A percentile compares a stretch with the other conserved stretches of the same genome.
These are phyloP conservation scores for Ichthyophthirius multifiliis DNA, from an alignment of 169 alveolate genomes.

Conservation along the genomic window DNA sequence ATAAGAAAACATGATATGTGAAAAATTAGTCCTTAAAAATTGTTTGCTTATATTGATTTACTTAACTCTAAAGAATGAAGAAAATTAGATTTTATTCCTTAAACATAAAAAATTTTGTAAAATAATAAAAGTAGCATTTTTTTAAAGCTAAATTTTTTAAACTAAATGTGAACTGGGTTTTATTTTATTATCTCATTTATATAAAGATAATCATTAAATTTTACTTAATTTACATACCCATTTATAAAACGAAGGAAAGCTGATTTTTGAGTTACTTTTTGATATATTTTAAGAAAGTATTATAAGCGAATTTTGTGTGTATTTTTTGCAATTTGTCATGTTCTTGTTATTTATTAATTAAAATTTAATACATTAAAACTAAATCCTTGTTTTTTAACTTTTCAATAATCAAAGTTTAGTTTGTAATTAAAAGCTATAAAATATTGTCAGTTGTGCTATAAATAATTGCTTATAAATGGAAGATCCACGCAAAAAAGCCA, in stretches of 20 bases:
- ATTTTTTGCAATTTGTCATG: too few relatives aligned
- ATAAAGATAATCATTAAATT: neutral
- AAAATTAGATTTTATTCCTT: neutral
- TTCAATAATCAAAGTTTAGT: too few relatives aligned
- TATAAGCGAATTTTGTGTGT: too few relatives aligned
- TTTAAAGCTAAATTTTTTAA: neutral
- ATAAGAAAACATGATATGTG: neutral
- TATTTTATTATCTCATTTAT: neutral
- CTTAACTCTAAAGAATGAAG: neutral
- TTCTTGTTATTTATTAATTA: too few relatives aligned
- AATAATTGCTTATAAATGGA: too few relatives aligned
- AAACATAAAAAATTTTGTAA: neutral
- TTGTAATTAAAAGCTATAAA: too few relatives aligned
- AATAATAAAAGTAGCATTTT: neutral
- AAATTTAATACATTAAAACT: too few relatives aligned
- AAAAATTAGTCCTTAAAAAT: neutral
- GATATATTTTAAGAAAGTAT: neutral
- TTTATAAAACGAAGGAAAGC: neutral
- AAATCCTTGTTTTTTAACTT: too few relatives aligned
- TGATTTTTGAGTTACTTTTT: neutral
- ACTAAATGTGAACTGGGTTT: neutral
- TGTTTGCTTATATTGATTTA: neutral
- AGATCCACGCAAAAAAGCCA: too few relatives aligned
- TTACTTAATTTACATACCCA: neutral
- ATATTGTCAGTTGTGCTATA: too few relatives aligned